Evolutionary conservation across 768 basidiomycete genomes (phyloP).

Genomic region (Gelatoporia subvermispora): DNA sequence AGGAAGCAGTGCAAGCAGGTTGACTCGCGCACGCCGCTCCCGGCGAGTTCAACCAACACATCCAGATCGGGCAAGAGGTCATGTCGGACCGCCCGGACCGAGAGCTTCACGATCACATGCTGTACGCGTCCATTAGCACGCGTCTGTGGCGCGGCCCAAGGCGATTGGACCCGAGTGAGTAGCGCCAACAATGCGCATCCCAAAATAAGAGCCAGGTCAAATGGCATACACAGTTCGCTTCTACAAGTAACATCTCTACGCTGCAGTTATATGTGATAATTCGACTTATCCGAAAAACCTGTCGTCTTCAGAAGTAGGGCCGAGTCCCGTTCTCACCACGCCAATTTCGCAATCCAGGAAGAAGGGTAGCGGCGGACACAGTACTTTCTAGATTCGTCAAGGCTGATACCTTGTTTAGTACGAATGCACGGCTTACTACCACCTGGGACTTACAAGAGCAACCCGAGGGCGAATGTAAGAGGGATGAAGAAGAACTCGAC

Average conservation of each 20-base stretch:
- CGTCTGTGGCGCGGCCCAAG: background rate
- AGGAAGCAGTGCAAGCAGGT: background rate
- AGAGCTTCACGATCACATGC: conserved; percentile 17
- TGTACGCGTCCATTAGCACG: conserved; percentile 3
- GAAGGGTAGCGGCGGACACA: conserved; percentile 15
- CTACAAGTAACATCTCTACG: too few species aligned
- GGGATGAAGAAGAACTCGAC: conserved; percentile 49
- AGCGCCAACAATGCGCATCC: background rate
- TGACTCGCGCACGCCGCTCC: conserved; percentile 4
- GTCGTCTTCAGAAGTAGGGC: too few species aligned
- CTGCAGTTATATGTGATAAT: too few species aligned
- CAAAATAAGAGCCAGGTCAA: too few species aligned
- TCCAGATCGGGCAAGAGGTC: conserved; percentile 8
- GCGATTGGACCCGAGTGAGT: background rate
- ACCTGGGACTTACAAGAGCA: conserved; percentile 22
- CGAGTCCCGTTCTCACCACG: conserved; percentile 15
- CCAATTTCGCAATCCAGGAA: conserved; percentile 10
- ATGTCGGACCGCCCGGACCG: conserved; percentile 5
- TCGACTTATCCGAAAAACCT: too few species aligned
- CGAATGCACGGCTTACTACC: too few species aligned
- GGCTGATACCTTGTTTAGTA: background rate
- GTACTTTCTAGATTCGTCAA: conserved; percentile 21
- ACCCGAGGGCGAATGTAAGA: conserved; percentile 34
- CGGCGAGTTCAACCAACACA: background rate
- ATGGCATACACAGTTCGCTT: too few species aligned